Percentiles rank a stretch among this genome's conserved stretches.
Conservation (phyloP, 805 yeast genomes). For the Starmerella khaoyaiensis region DNA sequence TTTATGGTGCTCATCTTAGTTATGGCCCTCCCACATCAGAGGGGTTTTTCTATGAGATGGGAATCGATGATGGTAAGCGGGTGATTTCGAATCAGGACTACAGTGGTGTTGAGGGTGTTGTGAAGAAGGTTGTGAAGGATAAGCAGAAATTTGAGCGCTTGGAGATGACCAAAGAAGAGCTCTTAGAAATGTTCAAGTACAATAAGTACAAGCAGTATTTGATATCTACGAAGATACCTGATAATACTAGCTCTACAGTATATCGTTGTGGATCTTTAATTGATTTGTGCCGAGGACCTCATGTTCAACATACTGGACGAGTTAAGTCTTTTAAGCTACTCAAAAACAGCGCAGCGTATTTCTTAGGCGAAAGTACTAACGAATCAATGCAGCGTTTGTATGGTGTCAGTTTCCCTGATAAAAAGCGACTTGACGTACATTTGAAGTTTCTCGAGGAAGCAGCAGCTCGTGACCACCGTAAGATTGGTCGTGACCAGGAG, state of each 20-base stretch:
- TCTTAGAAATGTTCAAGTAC: constrained; percentile 85
- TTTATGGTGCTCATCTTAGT: constrained; percentile 84
- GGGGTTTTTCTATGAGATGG: constrained; percentile 95
- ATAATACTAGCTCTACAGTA: constrained; percentile 90
- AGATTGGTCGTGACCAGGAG: constrained; percentile 92
- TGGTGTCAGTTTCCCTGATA: constrained; percentile 98
- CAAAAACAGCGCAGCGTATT: constrained; percentile 92
- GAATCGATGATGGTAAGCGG: constrained; percentile 61
- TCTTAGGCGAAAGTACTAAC: constrained; percentile 81
- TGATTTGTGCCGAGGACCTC: constrained; percentile 96
- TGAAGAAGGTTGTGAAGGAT: constrained; percentile 8
- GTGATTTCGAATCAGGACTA: constrained; percentile 71
- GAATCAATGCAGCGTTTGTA: constrained; percentile 95
- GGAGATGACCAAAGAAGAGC: constrained; percentile 80
- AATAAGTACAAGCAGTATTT: constrained; percentile 89
- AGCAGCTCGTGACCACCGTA: constrained; percentile 81
- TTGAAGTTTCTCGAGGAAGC: constrained; percentile 92
- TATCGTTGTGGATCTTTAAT: constrained; percentile 96
- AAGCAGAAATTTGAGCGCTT: constrained; percentile 34
- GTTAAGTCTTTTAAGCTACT: constrained; percentile 87
- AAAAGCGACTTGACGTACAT: constrained; percentile 89
- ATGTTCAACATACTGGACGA: constrained; percentile 92
- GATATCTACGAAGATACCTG: constrained; percentile 81
- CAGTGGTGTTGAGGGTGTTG: constrained; percentile 6
- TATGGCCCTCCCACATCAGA: constrained; percentile 96